Evolutionary conservation across 768 basidiomycete genomes (phyloP).

Genomic region (Lactifluus subvellereus): DNA sequence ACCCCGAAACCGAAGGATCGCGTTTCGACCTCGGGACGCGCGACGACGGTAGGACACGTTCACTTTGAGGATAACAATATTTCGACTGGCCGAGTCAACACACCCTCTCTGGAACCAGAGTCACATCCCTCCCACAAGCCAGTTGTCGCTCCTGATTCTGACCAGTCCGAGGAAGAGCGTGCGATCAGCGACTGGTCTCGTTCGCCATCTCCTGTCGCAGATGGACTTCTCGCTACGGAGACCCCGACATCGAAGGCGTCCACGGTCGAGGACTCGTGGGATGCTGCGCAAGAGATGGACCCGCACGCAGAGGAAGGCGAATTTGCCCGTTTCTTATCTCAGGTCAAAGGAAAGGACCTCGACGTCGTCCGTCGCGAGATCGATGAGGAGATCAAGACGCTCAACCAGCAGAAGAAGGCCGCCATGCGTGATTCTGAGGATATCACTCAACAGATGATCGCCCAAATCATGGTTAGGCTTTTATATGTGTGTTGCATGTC

Average conservation of each 20-base stretch:
- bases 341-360: constrained; percentile 82
- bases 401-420: constrained; percentile 80
- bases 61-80: constrained; percentile 13
- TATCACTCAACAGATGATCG: constrained; percentile 90
- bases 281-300: constrained; percentile 84
- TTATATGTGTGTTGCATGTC: not conserved
- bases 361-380: constrained; percentile 82
- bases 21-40: not conserved
- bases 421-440: constrained; percentile 95
- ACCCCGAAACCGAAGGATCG: not conserved
- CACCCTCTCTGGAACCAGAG: not conserved
- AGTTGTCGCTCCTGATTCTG: not conserved
- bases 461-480: constrained; percentile 58
- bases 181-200: constrained; percentile 35
- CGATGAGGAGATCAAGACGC: constrained; percentile 77
- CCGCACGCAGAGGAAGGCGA: constrained; percentile 74
- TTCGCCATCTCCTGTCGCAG: constrained; percentile 33
- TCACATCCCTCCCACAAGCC: not conserved
- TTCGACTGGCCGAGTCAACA: not conserved
- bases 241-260: constrained; percentile 24
- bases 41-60: not conserved
- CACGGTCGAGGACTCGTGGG: constrained; percentile 51
- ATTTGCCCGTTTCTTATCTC: constrained; percentile 88
- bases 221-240: constrained; percentile 15
- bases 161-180: constrained; percentile 25